Base-by-base conservation (phyloP, 1,284 basidiomycete species). In the Ustilago bromivora region DNA sequence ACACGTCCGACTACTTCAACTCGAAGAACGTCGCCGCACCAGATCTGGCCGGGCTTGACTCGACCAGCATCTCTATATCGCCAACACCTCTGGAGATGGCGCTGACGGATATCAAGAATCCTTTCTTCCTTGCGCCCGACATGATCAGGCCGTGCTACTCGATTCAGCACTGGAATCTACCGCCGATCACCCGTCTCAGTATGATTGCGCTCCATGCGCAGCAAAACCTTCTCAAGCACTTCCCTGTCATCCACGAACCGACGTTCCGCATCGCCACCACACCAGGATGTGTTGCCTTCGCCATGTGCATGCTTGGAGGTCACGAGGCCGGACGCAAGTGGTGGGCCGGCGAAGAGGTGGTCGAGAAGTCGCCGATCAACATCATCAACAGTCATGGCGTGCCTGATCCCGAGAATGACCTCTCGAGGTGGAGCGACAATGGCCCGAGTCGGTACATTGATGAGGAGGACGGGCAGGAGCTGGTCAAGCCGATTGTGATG, bases 401-500 rank as follows among this genome's bases (percentile, higher is more conserved):
- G 10, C 47, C 57, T 7, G 64, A 61, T n/a, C 49, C 60, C 23
- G 38, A 13, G 35, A 36, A 47, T 12, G 57, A 28, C 5, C 13
- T 68, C 32, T 41, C 57, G 46, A 63, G 64, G 12, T 23, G 62
- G 19, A 60, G 57, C 31, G 61, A 73, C 31, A 51, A 43, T n/a
- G 61, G 61, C 1, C 67, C 66, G 13, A 67, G 61, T 49, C 61
- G 51, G 19, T 63, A 61, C 34, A 31, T 78, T 13, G 81, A 83
- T 52, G 81, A 83, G 31, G 80, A 82, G 35, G 81, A 83, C 38
- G 80, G 78, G 1, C 75, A 78, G 34, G 80, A 82, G 57, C 64
- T 82, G 35, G 81, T 83, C 55, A 77, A 78, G 61, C 80, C 81
- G 19, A 70, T 83, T 49, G 81, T 83, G 60, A 80, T 81, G 80